Evolutionary conservation across 2,329 filamentous ascomycete species (phyloP).

Genomic region (Diaporthe caulivora): DNA sequence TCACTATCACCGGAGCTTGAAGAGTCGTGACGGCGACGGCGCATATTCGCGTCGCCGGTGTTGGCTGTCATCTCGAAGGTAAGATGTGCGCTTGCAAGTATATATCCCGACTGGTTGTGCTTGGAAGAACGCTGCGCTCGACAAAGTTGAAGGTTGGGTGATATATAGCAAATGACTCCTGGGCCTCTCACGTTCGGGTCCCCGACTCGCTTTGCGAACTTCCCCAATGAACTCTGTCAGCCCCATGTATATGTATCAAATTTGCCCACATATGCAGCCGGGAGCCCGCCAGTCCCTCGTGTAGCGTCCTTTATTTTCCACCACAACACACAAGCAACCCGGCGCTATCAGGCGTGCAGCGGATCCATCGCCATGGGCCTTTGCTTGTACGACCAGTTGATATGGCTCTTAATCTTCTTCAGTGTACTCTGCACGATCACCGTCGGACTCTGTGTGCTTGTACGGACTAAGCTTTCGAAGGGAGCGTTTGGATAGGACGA

Average conservation of each 20-base stretch:
- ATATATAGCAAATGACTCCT: slow-evolving; percentile 12
- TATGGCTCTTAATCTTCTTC: slow-evolving; percentile 36
- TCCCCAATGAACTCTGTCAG: background rate
- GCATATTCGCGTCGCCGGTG: slow-evolving; percentile 5
- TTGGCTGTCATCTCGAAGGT: too few relatives aligned
- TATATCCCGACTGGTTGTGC: too few relatives aligned
- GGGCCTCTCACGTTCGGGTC: background rate
- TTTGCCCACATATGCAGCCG: slow-evolving; percentile 13
- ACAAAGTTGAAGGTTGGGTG: too few relatives aligned
- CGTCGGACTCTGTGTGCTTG: slow-evolving; percentile 35
- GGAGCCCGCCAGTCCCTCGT: background rate
- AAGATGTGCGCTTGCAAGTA: too few relatives aligned
- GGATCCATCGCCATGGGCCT: background rate
- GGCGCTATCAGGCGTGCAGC: slow-evolving; percentile 4
- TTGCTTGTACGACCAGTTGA: slow-evolving; percentile 16
- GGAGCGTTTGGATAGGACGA: slow-evolving; percentile 39
- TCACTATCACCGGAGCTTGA: background rate
- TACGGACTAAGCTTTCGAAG: slow-evolving; percentile 32
- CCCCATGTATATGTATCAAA: background rate
- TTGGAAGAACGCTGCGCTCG: too few relatives aligned
- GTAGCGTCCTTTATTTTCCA: background rate
- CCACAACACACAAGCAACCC: background rate
- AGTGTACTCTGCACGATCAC: slow-evolving; percentile 35
- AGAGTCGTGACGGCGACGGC: slow-evolving; percentile 31
- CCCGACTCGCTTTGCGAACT: slow-evolving; percentile 14